Evolutionary conservation across 2,329 filamentous ascomycete genomes (phyloP).

Genomic region (Cordyceps farinosa): DNA sequence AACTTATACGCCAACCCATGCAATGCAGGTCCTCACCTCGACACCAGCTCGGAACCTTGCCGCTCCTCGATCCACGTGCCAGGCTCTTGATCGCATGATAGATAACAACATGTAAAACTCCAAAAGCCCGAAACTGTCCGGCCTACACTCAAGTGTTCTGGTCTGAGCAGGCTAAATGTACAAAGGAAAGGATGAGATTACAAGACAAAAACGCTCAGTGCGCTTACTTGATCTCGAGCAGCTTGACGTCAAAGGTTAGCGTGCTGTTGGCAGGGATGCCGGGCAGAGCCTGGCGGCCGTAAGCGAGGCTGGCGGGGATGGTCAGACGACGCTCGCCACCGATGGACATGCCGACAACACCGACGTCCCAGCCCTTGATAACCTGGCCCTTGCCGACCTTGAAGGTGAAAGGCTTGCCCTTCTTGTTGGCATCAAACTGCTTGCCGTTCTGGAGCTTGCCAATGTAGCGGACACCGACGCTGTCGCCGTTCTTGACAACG

Average conservation of each 20-base stretch:
- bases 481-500: slow-evolving; percentile 84
- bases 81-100: slow-evolving; percentile 42
- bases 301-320: slow-evolving; percentile 82
- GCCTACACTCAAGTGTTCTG: background rate
- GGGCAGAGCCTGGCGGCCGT: slow-evolving; percentile 77
- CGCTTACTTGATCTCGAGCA: slow-evolving; percentile 75
- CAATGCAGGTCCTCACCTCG: slow-evolving; percentile 47
- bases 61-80: slow-evolving; percentile 31
- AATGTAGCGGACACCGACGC: slow-evolving; percentile 93
- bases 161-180: slow-evolving; percentile 20
- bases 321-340: slow-evolving; percentile 91
- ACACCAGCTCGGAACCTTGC: slow-evolving; percentile 30
- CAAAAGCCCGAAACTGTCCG: slow-evolving; percentile 21
- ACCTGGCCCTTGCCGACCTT: slow-evolving; percentile 92
- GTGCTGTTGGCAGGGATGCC: slow-evolving; percentile 91
- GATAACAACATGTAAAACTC: slow-evolving; percentile 31
- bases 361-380: slow-evolving; percentile 98
- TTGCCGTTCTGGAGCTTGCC: slow-evolving; percentile 94
- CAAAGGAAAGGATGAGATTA: slow-evolving; percentile 18
- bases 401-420: slow-evolving; percentile 95
- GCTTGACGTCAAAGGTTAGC: slow-evolving; percentile 87
- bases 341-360: slow-evolving; percentile 85
- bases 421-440: slow-evolving; percentile 98
- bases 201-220: background rate
- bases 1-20: slow-evolving; percentile 43